phyloP scores from a whole-genome alignment of 805 yeast genomes.

The Kuraishia cidri region DNA sequence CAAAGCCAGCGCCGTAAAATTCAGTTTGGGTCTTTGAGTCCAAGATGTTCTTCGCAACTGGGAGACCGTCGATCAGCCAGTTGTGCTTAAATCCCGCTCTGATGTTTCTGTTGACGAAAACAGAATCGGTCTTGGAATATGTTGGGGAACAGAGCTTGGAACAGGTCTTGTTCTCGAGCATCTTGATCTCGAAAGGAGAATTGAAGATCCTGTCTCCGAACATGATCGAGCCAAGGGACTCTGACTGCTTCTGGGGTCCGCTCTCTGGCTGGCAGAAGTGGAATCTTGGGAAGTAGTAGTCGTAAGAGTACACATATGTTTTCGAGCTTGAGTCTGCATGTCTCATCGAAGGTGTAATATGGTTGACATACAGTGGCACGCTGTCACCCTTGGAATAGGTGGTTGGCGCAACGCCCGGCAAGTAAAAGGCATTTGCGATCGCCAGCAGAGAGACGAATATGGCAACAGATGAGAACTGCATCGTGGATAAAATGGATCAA shows the following conservation, averaged over 20 bases:
- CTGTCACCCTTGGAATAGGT: conserved; percentile 66
- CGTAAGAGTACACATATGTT: conserved; percentile 63
- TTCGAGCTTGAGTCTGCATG: conserved; percentile 31
- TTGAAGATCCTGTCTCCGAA: conserved; percentile 94
- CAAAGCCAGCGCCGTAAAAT: conserved; percentile 77
- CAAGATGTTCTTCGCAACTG: conserved; percentile 62
- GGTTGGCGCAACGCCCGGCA: conserved; percentile 96
- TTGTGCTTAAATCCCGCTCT: conserved; percentile 80
- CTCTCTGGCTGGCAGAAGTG: conserved; percentile 74
- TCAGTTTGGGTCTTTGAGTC: conserved; percentile 51
- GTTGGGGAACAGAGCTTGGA: conserved; percentile 49
- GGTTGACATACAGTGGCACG: conserved; percentile 80
- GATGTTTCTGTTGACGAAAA: conserved; percentile 71
- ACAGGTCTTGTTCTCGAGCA: conserved; percentile 71
- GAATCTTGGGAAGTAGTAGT: conserved; percentile 75
- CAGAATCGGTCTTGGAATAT: conserved; percentile 59
- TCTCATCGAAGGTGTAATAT: conserved; percentile 69
- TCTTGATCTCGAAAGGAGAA: conserved; percentile 77
- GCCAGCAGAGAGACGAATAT: conserved; percentile 7
- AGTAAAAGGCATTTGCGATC: conserved; percentile 54
- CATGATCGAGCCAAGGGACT: conserved; percentile 84
- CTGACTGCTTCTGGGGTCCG: conserved; percentile 68
- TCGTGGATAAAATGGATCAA: too few species aligned
- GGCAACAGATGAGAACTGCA: conserved; percentile 1
- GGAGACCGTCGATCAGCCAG: conserved; percentile 93